These are phyloP conservation scores for Aspergillus sp. DNA, from an alignment of 2,329 filamentous ascomycete species.

Conservation along the genomic window DNA sequence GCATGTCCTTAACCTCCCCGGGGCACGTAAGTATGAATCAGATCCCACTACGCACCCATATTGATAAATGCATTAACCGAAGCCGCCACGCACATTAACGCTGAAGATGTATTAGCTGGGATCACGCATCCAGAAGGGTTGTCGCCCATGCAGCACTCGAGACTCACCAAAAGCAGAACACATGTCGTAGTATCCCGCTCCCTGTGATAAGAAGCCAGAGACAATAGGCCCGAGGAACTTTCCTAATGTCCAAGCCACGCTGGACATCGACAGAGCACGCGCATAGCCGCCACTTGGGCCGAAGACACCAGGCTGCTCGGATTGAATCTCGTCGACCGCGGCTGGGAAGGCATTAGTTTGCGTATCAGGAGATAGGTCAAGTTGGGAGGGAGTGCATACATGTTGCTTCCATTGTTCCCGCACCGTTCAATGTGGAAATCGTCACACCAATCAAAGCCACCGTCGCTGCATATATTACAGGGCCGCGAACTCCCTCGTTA, in stretches of 20 bases:
- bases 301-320: constrained; percentile 15
- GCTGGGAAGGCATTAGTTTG: constrained; percentile 2
- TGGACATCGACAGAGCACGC: constrained; percentile 15
- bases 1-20: too few species aligned
- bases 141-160: background rate
- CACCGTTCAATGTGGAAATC: constrained; percentile 19
- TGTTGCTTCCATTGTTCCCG: constrained; percentile 22
- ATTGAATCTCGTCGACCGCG: constrained; percentile 16
- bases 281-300: constrained; percentile 21
- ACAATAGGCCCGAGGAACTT: constrained; percentile 17
- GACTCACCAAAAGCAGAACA: constrained; percentile 13
- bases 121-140: background rate
- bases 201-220: constrained; percentile 13
- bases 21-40: too few species aligned
- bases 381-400: constrained; percentile 11
- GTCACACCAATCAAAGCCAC: constrained; percentile 15
- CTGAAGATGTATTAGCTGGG: too few species aligned
- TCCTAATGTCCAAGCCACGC: constrained; percentile 17
- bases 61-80: too few species aligned
- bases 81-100: too few species aligned
- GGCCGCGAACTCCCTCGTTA: constrained; percentile 9
- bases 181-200: constrained; percentile 17
- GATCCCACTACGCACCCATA: too few species aligned
- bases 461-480: constrained; percentile 15
- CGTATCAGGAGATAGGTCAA: too few species aligned